Percentiles rank a stretch among this genome's conserved stretches.
These are phyloP conservation scores for Nannizzia gypsea DNA, from an alignment of 2,329 filamentous ascomycete species.

Conservation along the genomic window DNA sequence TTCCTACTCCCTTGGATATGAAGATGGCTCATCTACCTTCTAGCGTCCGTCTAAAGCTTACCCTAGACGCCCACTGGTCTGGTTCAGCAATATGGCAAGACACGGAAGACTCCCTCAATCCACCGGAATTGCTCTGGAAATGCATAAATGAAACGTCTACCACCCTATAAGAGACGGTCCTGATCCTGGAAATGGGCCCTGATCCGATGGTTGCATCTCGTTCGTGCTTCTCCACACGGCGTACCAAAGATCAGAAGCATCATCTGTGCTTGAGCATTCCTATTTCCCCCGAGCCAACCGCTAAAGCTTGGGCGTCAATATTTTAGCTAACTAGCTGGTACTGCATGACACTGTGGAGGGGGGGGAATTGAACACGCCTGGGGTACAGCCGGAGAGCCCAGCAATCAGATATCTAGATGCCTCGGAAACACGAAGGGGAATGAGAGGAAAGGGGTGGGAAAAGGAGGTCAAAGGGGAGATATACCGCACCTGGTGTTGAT, in stretches of 20 bases:
- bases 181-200: background rate
- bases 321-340: background rate
- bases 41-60: background rate
- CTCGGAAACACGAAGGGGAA: background rate
- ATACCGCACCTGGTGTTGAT: background rate
- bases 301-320: background rate
- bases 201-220: background rate
- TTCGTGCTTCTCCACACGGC: background rate
- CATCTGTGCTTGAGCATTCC: background rate
- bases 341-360: constrained; percentile 2
- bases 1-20: background rate
- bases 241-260: background rate
- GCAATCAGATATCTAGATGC: background rate
- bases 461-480: background rate
- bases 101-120: background rate
- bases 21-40: background rate
- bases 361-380: background rate
- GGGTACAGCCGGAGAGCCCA: background rate
- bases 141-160: background rate
- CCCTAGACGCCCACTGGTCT: background rate
- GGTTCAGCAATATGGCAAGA: background rate
- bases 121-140: background rate
- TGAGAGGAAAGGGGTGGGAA: background rate
- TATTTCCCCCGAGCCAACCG: background rate
- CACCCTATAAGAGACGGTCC: background rate